A percentile compares a stretch with the other conserved stretches of the same genome.
Evolutionary conservation across 768 basidiomycete species (phyloP).

Genomic region (Rhizopogon vinicolor): DNA sequence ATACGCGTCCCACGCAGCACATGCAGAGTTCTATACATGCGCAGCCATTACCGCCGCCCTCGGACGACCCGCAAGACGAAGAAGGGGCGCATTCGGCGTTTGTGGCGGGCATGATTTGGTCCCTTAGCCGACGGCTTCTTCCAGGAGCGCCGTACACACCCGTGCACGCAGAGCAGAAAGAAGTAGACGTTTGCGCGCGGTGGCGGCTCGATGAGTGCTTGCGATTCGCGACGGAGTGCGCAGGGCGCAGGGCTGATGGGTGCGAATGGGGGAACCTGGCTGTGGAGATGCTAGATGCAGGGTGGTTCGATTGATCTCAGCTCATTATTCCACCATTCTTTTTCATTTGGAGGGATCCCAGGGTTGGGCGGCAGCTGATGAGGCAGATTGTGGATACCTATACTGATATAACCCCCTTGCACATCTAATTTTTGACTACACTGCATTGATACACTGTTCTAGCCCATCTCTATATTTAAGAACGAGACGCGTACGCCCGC

Average conservation of each 20-base stretch:
- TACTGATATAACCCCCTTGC: background rate
- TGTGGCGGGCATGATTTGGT: slow-evolving; percentile 85
- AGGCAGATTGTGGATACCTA: background rate
- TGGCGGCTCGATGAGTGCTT: slow-evolving; percentile 85
- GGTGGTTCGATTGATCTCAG: slow-evolving; percentile 58
- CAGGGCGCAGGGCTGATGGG: slow-evolving; percentile 67
- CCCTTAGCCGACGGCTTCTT: slow-evolving; percentile 63
- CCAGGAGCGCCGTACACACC: slow-evolving; percentile 80
- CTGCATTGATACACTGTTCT: no score
- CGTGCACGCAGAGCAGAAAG: slow-evolving; percentile 20
- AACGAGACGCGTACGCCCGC: no score
- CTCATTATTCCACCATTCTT: no score
- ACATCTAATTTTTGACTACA: no score
- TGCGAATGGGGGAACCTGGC: slow-evolving; percentile 64
- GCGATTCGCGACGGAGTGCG: slow-evolving; percentile 80
- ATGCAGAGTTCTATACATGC: background rate
- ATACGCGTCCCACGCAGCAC: background rate
- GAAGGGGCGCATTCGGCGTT: slow-evolving; percentile 80
- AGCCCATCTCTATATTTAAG: no score
- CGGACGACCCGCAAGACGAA: slow-evolving; percentile 56
- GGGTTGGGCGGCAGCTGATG: background rate
- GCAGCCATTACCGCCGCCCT: slow-evolving; percentile 12
- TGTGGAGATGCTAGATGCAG: slow-evolving; percentile 67
- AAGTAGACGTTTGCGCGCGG: slow-evolving; percentile 40
- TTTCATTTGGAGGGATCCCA: no score